Evolutionary conservation across 257 asterid genomes (phyloP), one percentile per base, ranked within the genome.

Genomic region (Jacaranda mimosifolia): DNA sequence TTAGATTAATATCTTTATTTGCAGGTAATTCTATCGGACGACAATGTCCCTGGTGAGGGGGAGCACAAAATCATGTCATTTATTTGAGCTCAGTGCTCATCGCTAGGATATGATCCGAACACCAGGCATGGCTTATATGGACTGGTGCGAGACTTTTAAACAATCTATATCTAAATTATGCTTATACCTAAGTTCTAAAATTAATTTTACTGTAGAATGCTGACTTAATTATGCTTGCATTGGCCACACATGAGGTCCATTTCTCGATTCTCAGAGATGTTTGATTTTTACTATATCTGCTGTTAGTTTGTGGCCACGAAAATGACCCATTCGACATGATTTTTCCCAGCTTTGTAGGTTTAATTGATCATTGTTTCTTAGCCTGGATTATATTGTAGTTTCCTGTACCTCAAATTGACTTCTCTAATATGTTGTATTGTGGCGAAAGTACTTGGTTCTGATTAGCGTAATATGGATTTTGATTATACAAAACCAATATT

Each of bases 21-120:
- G 84, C 63, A 89, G 97, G 95, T 91, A 14, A 88, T 91, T 60
- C 85, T 91, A 3, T 91, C 97, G 0, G 94, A 90, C 72, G 86
- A 86, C 63, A 88, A 84, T 83, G 96, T 85, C 48, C 97, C 96
- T 0, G 97, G 97, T 3, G 97, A 91, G 73, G 96, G 96, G 19
- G 97, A 91, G 48, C 96, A 91, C 75, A 91, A 91, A 48, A 87
- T 91, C 18, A 88, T 87, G 89, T 80, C 91, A 0, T 91, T 85
- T 43, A 85, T 91, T 10, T 85, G 92, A 40, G 80, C 85, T 7
- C 96, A 91, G 49, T 77, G 96, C 0, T 21, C 80, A 14, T 78
- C 60, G 6, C 73, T 84, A 3, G 92, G 75, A 42, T 90, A 91
- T 76, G 84, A 90, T 58, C 90, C 90, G 3, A 91, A 91, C 53